These are phyloP conservation scores for Backusella sp. DNA, from an alignment of 192 early-diverging fungal genomes.

Conservation along the genomic window DNA sequence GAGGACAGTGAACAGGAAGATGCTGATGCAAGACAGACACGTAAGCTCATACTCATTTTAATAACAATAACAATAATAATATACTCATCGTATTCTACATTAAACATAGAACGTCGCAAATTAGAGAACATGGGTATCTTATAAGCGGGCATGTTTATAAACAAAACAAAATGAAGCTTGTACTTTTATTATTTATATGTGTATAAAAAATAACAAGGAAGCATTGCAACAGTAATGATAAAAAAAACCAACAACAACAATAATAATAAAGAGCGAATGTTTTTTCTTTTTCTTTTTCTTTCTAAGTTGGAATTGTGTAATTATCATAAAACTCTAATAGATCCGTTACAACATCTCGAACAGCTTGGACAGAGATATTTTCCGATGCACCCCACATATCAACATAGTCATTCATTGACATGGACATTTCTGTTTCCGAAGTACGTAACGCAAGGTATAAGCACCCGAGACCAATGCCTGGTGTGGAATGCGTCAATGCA, in stretches of 20 bases:
- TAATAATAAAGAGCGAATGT: neutral
- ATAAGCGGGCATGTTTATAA: neutral
- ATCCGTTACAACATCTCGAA: conserved; percentile 22
- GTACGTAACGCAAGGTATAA: conserved; percentile 33
- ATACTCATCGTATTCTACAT: neutral
- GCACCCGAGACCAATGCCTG: conserved; percentile 33
- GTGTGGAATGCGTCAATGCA: conserved; percentile 20
- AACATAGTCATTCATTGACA: conserved; percentile 34
- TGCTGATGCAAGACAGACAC: conserved; percentile 22
- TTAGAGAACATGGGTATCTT: conserved; percentile 22
- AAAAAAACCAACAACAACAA: neutral
- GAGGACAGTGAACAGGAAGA: conserved; percentile 40
- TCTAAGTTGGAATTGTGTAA: neutral
- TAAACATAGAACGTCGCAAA: conserved; percentile 16
- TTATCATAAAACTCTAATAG: conserved; percentile 19
- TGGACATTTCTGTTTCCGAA: conserved; percentile 19
- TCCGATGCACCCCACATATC: conserved; percentile 35
- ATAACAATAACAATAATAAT: neutral
- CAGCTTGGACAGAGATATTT: conserved; percentile 27
- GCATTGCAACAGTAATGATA: neutral
- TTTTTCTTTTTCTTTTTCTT: neutral
- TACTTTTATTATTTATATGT: neutral
- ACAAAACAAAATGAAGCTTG: neutral
- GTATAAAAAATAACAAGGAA: neutral
- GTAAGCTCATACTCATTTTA: conserved; percentile 5